Evolutionary conservation across 2,329 filamentous ascomycete genomes (phyloP).

Genomic region (Neofusicoccum cordaticola): DNA sequence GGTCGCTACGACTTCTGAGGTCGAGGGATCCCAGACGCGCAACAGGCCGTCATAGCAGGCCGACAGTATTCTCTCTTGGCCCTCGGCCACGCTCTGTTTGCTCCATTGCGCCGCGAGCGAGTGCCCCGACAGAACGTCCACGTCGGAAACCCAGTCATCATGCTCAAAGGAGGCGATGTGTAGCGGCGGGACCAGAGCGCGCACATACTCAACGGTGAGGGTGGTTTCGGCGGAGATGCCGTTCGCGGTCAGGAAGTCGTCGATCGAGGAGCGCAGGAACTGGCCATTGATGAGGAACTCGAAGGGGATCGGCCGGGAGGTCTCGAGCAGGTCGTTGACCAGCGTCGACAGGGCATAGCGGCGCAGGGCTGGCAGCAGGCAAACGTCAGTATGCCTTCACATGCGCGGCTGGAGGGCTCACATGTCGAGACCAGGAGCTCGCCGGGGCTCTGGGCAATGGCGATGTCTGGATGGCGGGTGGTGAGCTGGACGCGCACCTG

Average conservation of each 20-base stretch:
- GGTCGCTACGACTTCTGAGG: slow-evolving; percentile 75
- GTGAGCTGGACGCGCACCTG: slow-evolving; percentile 55
- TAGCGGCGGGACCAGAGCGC: slow-evolving; percentile 82
- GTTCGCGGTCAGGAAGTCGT: slow-evolving; percentile 82
- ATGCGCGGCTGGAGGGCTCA: slow-evolving; percentile 29
- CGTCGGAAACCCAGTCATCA: slow-evolving; percentile 90
- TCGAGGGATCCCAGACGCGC: slow-evolving; percentile 66
- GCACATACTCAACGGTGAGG: slow-evolving; percentile 86
- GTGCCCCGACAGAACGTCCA: slow-evolving; percentile 73
- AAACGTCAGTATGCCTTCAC: neutral
- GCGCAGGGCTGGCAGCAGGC: slow-evolving; percentile 46
- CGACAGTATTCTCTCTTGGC: slow-evolving; percentile 77
- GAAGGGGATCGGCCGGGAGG: slow-evolving; percentile 68
- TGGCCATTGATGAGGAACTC: slow-evolving; percentile 95
- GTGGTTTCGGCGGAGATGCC: slow-evolving; percentile 87
- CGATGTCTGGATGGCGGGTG: slow-evolving; percentile 52
- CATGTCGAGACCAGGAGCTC: slow-evolving; percentile 58
- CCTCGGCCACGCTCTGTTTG: slow-evolving; percentile 46
- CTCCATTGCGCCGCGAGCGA: slow-evolving; percentile 61
- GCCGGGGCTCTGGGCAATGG: slow-evolving; percentile 53
- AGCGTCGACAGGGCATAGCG: slow-evolving; percentile 61
- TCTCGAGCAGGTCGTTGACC: slow-evolving; percentile 60
- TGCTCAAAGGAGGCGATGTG: slow-evolving; percentile 93
- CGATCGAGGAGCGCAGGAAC: slow-evolving; percentile 83
- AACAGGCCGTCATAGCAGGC: slow-evolving; percentile 88